Base-by-base conservation (phyloP, 331 rosid species). In the Arachis monticola region DNA sequence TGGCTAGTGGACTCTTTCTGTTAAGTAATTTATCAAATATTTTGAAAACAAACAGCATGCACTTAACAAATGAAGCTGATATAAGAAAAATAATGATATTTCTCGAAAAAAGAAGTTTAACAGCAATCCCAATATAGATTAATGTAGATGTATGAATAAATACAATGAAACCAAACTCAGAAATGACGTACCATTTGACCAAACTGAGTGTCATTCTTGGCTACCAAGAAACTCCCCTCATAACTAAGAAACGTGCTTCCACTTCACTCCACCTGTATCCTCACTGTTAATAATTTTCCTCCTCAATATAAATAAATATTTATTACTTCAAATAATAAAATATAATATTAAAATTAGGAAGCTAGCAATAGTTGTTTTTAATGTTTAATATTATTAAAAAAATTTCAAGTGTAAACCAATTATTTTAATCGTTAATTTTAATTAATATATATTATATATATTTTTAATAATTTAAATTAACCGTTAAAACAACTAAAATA, bases 141-240 rank as follows among this genome's bases (percentile, higher is more conserved):
- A 2, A 46, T 1, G 10, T 50, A 0, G 0, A 3, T 53, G 12
- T 1, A 13, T n/a, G 14, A 12, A 53, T n/a, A 53, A 13, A n/a
- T 13, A 53, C 14, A 53, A 13, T 22, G 10, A 53, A 53, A 12
- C 6, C 6, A 51, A 11, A 51, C 22, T 52, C 17, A 42, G 46
- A 40, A 50, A 8, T 40, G 46, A 50, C 80, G 64, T 68, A 46
- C 48, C 68, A 27, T 73, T 85, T 90, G 93, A 90, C 96, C 88
- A 73, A 85, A 85, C 88, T 77, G 59, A 14, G 32, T 46, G 76
- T 80, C 84, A n/a, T 65, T 48, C 91, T 83, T 88, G 86, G 56
- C 85, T 81, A 81, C 83, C 92, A 76, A 82, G 83, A 74, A 82
- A 70, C 73, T 30, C 41, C 32, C 67, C 60, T 52, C 57, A 38